These are phyloP conservation scores for Scleroderma citrinum DNA, from an alignment of 768 basidiomycete genomes.

Conservation along the genomic window DNA sequence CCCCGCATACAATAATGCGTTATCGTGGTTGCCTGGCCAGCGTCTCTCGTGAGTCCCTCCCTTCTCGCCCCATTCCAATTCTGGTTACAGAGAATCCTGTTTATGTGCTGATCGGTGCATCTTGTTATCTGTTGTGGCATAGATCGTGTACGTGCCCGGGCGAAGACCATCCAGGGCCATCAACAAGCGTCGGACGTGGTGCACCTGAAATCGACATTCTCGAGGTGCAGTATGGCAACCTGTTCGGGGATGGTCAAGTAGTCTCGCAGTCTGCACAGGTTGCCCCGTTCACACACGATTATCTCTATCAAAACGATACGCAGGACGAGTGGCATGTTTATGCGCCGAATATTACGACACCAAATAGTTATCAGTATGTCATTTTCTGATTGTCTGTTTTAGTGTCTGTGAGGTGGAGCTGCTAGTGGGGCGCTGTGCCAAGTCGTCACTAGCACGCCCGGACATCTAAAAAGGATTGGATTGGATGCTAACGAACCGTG, in stretches of 20 bases:
- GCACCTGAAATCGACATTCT: slow-evolving; percentile 82
- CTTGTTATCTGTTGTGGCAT: not conserved
- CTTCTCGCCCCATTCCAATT: not conserved
- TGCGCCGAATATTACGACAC: slow-evolving; percentile 29
- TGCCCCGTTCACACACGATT: slow-evolving; percentile 50
- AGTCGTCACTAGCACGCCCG: too few species aligned
- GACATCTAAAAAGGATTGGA: not conserved
- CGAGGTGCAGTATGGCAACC: slow-evolving; percentile 67
- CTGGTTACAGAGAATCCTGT: too few species aligned
- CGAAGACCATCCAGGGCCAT: slow-evolving; percentile 75
- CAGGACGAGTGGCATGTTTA: slow-evolving; percentile 28
- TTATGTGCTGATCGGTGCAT: too few species aligned
- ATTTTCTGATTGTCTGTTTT: not conserved
- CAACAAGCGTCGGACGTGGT: slow-evolving; percentile 47
- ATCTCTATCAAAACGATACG: slow-evolving; percentile 34
- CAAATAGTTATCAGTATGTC: slow-evolving; percentile 40
- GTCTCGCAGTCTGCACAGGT: slow-evolving; percentile 76
- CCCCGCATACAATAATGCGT: slow-evolving; percentile 46
- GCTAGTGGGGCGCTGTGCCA: too few species aligned
- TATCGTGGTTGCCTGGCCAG: slow-evolving; percentile 78
- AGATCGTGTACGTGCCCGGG: slow-evolving; percentile 73
- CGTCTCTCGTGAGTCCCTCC: slow-evolving; percentile 51
- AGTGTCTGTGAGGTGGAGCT: too few species aligned
- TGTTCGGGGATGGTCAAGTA: slow-evolving; percentile 36
- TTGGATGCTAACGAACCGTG: not conserved